These are phyloP conservation scores for Neospermospora avenae DNA, from an alignment of 2,329 filamentous ascomycete species.

Conservation along the genomic window DNA sequence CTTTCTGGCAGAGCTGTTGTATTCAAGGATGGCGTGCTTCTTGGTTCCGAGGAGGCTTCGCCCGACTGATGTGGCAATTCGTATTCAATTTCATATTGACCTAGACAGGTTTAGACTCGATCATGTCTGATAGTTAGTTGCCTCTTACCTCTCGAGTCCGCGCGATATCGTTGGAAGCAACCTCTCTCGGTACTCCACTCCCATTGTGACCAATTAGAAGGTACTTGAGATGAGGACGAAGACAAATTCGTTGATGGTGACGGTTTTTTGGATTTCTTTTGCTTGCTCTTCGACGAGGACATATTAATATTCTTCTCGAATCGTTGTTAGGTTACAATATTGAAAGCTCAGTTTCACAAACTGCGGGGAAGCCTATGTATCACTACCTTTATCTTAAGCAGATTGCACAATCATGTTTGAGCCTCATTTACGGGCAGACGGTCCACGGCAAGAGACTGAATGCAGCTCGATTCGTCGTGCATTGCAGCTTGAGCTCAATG, in stretches of 20 bases:
- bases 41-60: background rate
- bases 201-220: slow-evolving; percentile 14
- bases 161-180: slow-evolving; percentile 6
- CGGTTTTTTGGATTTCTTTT: background rate
- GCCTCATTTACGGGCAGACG: background rate
- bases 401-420: background rate
- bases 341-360: background rate
- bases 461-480: background rate
- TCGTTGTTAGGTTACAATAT: background rate
- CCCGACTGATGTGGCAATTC: background rate
- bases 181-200: background rate
- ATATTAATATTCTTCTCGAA: slow-evolving; percentile 1
- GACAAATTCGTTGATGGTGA: background rate
- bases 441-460: background rate
- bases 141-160: background rate
- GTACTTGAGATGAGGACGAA: background rate
- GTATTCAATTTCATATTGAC: slow-evolving; percentile 12
- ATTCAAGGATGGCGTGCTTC: background rate
- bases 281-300: slow-evolving; percentile 5
- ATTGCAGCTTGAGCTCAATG: background rate
- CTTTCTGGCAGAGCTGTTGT: background rate
- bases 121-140: background rate
- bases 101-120: background rate
- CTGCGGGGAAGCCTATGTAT: background rate
- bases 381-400: background rate